Base-by-base conservation (phyloP, 371 early-diverging fungal genomes). In the Mucor ambiguus region DNA sequence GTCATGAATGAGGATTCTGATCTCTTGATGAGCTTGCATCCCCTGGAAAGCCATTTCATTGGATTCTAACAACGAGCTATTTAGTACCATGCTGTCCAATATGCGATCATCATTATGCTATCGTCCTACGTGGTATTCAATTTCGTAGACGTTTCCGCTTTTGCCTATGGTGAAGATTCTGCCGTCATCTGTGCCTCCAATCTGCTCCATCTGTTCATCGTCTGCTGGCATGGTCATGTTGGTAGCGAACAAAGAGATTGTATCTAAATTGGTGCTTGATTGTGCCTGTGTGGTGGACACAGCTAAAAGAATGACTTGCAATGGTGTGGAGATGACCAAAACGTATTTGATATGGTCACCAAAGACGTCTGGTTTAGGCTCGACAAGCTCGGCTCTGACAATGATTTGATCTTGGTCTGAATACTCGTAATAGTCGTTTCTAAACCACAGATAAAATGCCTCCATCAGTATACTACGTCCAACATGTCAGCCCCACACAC, bases 331-430 rank as follows among this genome's bases (percentile, higher is more conserved):
- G n/a, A 96, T 77, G 5, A 92, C 92, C 28, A 96, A 79, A 16
- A 96, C 68, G 63, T 93, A 88, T 29, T 89, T 80, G 55, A 96
- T 88, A 16, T 89, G 78, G 49, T 91, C 88, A 20, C 90, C 78
- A 76, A 96, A 94, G 24, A 94, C 85, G 29, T 85, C 89, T 16
- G 56, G 68, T 52, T 83, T 77, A n/a, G 95, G 94, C 61, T 83
- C 87, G 0, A 92, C 94, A 37, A 95, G 72, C 4, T 84, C 94
- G 8, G 93, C 93, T 58, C 85, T 86, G 22, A 87, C 81, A 63
- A 96, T 95, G 49, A 94, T 76, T 71, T 95, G 95, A 60, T 95
- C 95, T 78, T 92, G 93, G 43, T 93, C 95, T 49, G 90, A 90
- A 70, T 88, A 94, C 26, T 88, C 82, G 65, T 87, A 87, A 61